Evolutionary conservation across 2,329 filamentous ascomycete species (phyloP), one percentile per base, ranked within the genome.

Genomic region (Calonectria ilicicola): DNA sequence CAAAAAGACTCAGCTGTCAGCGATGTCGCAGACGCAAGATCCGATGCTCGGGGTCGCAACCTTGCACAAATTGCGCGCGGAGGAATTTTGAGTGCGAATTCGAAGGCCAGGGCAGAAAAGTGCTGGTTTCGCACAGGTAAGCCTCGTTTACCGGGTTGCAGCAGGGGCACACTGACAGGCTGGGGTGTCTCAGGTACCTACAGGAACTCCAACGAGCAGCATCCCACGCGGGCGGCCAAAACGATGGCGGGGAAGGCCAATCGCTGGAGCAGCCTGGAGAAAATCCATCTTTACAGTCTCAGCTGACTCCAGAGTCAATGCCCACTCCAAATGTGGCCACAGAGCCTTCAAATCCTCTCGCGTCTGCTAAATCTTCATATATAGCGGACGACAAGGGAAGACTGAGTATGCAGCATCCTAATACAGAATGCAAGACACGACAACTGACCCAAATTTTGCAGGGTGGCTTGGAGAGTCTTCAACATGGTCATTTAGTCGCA

Each of bases 401-500:
- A 14, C 19, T 71, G 23, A 53, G 69, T 71, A 47, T n/a, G 64
- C 47, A 17, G 14, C 21, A 4, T 40, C 1, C 10, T 26, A 4
- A 10, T 6, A 12, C 3, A 5, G n/a, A 21, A 51, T 10, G 7
- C 27, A 27, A n/a, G 17, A 9, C n/a, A 29, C 8, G 19, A 10
- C 8, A 23, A 9, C 27, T 56, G 27, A 67, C 44, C 14, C 7
- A 27, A 10, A 15, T 17, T 23, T 46, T 56, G 10, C n/a, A 71
- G 69, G 69, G 32, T 71, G 69, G 69, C 69, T 71, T 21, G 69
- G 69, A 3, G 69, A 71, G 19, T 71, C 69, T 5, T 71, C 69
- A 21, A 71, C 69, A 5, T 71, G 69, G 69, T 71, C 69, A 42
- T 71, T 71, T 17, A 71, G 69, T 44, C 69, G 69, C 63, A 71